Evolutionary conservation across 2,329 filamentous ascomycete species (phyloP).

Genomic region (Microcera coccophila): DNA sequence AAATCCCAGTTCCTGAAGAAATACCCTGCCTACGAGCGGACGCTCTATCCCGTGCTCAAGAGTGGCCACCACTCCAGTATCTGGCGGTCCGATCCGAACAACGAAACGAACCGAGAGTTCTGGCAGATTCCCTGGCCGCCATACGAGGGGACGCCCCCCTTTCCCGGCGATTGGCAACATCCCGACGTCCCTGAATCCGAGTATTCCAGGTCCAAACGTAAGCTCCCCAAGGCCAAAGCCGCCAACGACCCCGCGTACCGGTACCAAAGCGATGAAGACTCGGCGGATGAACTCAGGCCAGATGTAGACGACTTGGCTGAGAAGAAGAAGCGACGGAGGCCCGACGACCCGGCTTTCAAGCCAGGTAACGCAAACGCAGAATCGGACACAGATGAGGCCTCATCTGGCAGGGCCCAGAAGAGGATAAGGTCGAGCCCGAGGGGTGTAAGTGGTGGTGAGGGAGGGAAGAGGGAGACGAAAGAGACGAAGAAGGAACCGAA

Average conservation of each 20-base stretch:
- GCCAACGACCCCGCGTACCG: constrained; percentile 16
- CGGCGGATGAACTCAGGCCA: constrained; percentile 17
- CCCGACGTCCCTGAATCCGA: constrained; percentile 9
- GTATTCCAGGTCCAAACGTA: neutral
- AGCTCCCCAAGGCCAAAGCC: constrained; percentile 2
- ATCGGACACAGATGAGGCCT: neutral
- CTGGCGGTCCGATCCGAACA: constrained; percentile 33
- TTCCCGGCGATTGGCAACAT: constrained; percentile 22
- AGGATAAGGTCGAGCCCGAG: neutral
- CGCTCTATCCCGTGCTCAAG: constrained; percentile 26
- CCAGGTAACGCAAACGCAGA: neutral
- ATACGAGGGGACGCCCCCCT: constrained; percentile 17
- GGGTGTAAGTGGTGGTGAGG: no score
- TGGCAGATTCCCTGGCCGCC: constrained; percentile 30
- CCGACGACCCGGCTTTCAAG: neutral
- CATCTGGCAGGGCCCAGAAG: neutral
- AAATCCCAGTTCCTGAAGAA: constrained; percentile 21
- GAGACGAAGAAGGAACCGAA: constrained; percentile 12
- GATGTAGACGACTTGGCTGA: constrained; percentile 17
- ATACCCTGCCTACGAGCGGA: constrained; percentile 27
- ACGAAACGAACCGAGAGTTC: constrained; percentile 23
- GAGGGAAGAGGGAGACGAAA: neutral
- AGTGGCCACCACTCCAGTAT: constrained; percentile 13
- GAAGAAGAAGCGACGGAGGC: neutral
- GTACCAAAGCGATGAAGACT: constrained; percentile 16